Evolutionary conservation across 306 rosid genomes (phyloP).

Genomic region (Lathyrus oleraceus): DNA sequence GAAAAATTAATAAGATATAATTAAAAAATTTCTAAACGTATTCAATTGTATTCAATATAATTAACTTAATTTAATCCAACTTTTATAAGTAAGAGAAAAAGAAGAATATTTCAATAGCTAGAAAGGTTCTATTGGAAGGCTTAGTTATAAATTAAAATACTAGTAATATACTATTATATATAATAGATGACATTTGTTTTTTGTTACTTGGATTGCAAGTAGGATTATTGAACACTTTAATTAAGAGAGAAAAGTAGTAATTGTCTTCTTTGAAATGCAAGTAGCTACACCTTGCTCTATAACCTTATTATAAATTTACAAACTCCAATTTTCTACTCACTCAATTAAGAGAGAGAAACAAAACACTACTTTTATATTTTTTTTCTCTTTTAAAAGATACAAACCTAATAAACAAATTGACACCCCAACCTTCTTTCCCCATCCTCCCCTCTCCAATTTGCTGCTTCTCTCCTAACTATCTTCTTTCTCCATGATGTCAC

Average conservation of each 20-base stretch:
- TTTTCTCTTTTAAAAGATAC: conserved; percentile 57
- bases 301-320: conserved; percentile 3
- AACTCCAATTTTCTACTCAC: conserved; percentile 39
- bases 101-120: background rate
- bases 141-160: background rate
- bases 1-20: too few species aligned
- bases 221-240: conserved; percentile 34
- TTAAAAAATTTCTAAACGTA: background rate
- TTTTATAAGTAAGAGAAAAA: background rate
- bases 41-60: background rate
- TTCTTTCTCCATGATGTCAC: conserved; percentile 53
- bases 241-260: conserved; percentile 39
- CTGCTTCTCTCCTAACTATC: conserved; percentile 29
- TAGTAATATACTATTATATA: background rate
- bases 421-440: conserved; percentile 52
- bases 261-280: conserved; percentile 38
- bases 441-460: background rate
- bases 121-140: background rate
- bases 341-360: conserved; percentile 46
- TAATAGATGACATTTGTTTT: background rate
- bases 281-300: background rate
- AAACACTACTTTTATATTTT: conserved; percentile 40
- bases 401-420: conserved; percentile 55
- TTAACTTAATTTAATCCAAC: background rate
- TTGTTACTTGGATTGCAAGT: conserved; percentile 54